A percentile compares a stretch with the other conserved stretches of the same genome.
These are phyloP conservation scores for Candida nonsorbophila DNA, from an alignment of 805 yeast species.

Conservation along the genomic window DNA sequence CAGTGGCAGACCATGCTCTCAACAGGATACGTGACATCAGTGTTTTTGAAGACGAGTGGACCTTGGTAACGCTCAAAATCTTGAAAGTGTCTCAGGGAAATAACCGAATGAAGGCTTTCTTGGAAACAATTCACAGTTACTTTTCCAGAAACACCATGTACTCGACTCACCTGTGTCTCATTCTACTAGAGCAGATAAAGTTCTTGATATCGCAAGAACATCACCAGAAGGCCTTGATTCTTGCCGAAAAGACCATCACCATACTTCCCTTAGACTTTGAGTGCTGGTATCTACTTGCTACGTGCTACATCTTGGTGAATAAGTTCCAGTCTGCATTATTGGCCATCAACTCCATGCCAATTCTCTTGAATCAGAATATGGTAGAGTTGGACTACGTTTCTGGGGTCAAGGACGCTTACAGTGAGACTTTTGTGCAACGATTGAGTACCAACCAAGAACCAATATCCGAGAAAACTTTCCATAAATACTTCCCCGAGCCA, in stretches of 20 bases:
- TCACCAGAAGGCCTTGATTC: constrained; percentile 50
- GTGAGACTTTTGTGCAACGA: constrained; percentile 14
- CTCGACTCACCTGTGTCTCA: constrained; percentile 49
- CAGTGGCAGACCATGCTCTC: constrained; percentile 26
- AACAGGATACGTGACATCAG: constrained; percentile 19
- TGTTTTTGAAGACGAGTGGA: constrained; percentile 14
- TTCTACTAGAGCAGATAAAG: constrained; percentile 58
- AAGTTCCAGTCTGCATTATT: constrained; percentile 58
- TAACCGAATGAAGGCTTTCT: constrained; percentile 17
- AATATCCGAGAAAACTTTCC: constrained; percentile 22
- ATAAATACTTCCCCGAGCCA: constrained; percentile 24
- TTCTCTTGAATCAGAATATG: constrained; percentile 36
- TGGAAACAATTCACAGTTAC: constrained; percentile 17
- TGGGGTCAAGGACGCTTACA: constrained; percentile 22
- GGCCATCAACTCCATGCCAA: constrained; percentile 69
- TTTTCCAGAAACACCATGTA: constrained; percentile 7
- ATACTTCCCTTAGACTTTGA: constrained; percentile 74
- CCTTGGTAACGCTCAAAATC: constrained; percentile 17
- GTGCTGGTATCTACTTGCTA: constrained; percentile 63
- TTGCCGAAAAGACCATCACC: constrained; percentile 57
- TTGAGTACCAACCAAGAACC: constrained; percentile 12
- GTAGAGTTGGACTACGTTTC: constrained; percentile 13
- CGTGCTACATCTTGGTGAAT: constrained; percentile 51
- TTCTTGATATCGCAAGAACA: constrained; percentile 53
- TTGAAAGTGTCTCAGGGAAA: constrained; percentile 16